Evolutionary conservation across 1,284 basidiomycete species (phyloP), one percentile per base, ranked within the genome.

Genomic region (Amylostereum areolatum): DNA sequence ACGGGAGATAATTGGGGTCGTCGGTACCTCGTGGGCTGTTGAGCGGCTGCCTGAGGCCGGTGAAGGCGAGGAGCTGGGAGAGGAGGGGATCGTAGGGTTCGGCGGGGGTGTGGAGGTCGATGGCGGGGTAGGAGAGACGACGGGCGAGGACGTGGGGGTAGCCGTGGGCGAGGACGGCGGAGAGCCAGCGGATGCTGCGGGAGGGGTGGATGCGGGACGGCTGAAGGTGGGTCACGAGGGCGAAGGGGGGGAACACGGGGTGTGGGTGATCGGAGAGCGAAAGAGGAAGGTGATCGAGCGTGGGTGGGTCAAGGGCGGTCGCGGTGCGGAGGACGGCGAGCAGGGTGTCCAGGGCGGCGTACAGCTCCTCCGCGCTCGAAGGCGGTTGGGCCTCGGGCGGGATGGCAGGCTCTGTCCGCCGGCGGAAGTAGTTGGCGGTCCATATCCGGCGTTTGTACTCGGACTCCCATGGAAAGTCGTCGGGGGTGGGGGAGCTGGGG

Each of bases 241-340:
- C 62, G 56, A 32, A 50, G 52, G 46, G 62, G 50, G 52, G 60
- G 51, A 52, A 61, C 47, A 45, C 55, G 12, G 59, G 60, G 42
- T 59, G 51, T 2, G 55, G 43, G 35, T 50, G 51, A n/a, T n/a
- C 3, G 50, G 40, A 0, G 48, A 30, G 27, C 24, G 31, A 10
- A 46, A 34, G 24, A 55, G 46, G 48, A 55, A 51, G 28, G 57
- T 58, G 49, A 63, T 51, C 9, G 57, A 53, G 43, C 57, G 52
- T 29, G 59, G 56, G 5, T 59, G 60, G 11, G 59, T 56, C 44
- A 62, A 70, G 25, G 61, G 72, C 4, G 31, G 51, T 35, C 49
- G 59, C 54, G 1, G 72, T 70, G 43, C 52, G 27, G 31, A 73
- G 45, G 7, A 64, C 62, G 46, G 57, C 55, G 11, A 71, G 57